Conservation (phyloP, 768 basidiomycete genomes). For the Rhodotorula graminis region DNA sequence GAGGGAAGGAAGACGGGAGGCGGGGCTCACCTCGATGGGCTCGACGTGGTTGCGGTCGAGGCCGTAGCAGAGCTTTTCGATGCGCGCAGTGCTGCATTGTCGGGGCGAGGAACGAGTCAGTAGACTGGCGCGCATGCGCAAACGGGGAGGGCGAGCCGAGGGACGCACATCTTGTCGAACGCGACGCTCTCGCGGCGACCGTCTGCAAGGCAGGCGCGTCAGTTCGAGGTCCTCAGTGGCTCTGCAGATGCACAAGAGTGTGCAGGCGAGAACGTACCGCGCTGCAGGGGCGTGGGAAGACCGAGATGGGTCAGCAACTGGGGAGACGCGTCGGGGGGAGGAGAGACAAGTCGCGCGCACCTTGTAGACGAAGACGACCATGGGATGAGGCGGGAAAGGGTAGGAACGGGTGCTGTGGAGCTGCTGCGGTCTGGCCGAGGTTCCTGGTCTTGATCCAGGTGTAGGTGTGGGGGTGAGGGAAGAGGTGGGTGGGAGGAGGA, state of each 20-base stretch:
- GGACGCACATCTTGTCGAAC: slow-evolving; percentile 73
- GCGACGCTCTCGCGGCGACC: slow-evolving; percentile 74
- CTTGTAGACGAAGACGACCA: slow-evolving; percentile 53
- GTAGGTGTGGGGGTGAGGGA: not conserved
- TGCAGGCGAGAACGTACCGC: slow-evolving; percentile 51
- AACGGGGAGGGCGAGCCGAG: not conserved
- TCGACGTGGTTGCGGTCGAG: slow-evolving; percentile 87
- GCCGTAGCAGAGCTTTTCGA: slow-evolving; percentile 76
- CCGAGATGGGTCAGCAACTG: slow-evolving; percentile 14
- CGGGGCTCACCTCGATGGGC: slow-evolving; percentile 62
- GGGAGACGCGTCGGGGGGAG: too few relatives aligned
- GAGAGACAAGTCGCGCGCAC: not conserved
- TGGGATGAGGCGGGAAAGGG: not conserved
- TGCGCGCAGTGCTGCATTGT: slow-evolving; percentile 39
- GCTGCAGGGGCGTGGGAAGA: slow-evolving; percentile 32
- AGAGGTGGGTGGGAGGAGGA: not conserved
- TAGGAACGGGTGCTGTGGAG: not conserved
- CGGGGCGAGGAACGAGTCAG: not conserved
- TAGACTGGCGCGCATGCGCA: too few relatives aligned
- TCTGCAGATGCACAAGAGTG: too few relatives aligned
- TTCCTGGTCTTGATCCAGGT: not conserved
- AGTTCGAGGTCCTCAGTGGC: too few relatives aligned
- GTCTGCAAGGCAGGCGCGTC: too few relatives aligned
- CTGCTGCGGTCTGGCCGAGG: slow-evolving; percentile 2
- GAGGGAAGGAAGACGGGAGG: slow-evolving; percentile 1